Percentiles rank a stretch among this genome's conserved stretches.
phyloP scores from a whole-genome alignment of 2,329 filamentous ascomycete genomes.

The Eurotiales sp. region DNA sequence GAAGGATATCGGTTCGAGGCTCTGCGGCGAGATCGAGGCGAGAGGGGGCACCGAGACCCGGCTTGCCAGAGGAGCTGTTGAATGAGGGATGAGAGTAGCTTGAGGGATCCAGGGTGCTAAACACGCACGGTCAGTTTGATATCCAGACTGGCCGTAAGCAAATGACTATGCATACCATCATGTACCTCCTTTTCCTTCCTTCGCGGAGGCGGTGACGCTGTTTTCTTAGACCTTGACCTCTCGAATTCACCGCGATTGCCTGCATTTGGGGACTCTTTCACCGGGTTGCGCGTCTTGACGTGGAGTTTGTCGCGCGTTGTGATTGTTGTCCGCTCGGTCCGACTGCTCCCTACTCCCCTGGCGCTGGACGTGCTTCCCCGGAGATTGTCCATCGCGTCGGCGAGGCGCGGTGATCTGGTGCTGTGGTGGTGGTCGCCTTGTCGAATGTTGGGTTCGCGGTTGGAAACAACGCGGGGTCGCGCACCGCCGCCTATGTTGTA shows the following conservation, averaged over 20 bases:
- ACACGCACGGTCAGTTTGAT: conserved; percentile 7
- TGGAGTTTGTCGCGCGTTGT: conserved; percentile 62
- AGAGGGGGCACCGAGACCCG: conserved; percentile 60
- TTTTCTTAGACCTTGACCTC: conserved; percentile 29
- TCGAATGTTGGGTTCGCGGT: conserved; percentile 24
- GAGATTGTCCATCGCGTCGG: conserved; percentile 26
- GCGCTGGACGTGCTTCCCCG: conserved; percentile 30
- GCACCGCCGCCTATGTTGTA: conserved; percentile 30
- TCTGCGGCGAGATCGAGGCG: conserved; percentile 63
- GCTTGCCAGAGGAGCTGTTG: conserved; percentile 68
- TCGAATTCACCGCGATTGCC: conserved; percentile 34
- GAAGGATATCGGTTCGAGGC: conserved; percentile 65
- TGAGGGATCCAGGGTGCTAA: conserved; percentile 70
- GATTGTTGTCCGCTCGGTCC: conserved; percentile 45
- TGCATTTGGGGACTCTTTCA: conserved; percentile 36
- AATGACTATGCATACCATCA: conserved; percentile 26
- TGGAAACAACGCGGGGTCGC: conserved; percentile 38
- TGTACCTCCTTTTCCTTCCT: conserved; percentile 31
- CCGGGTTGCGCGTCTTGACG: conserved; percentile 57
- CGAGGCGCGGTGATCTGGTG: conserved; percentile 27
- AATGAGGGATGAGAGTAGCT: conserved; percentile 67
- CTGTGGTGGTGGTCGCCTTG: conserved; percentile 26
- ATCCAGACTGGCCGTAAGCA: background rate
- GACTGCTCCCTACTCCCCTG: conserved; percentile 31
- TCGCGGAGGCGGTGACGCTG: conserved; percentile 22